Evolutionary conservation across 352 stramenopile genomes (phyloP), one percentile per base, ranked within the genome.

Genomic region (Phytopythium vexans): DNA sequence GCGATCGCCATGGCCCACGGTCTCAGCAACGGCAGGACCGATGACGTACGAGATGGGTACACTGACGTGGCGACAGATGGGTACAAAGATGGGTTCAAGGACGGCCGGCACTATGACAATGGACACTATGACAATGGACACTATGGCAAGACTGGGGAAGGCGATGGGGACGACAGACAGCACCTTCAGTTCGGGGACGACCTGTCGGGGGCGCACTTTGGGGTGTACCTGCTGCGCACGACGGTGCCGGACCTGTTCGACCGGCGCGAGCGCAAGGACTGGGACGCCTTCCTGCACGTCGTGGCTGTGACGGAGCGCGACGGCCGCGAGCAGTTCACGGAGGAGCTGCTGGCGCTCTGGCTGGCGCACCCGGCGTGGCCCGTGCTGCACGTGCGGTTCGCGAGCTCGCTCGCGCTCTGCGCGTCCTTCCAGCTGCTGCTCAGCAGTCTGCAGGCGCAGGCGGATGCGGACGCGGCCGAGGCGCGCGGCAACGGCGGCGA

Each of bases 221-320:
- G 74, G 8, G 58, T 88, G 6, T 87, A 74, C 49, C 47, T 84
- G 40, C 54, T 84, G 8, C 78, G 77, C 54, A 73, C 77, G 3
- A 85, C 74, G 0, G 77, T 87, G 27, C 66, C 72, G 0, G 80
- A 90, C 47, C 67, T 88, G 3, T 90, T 86, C 40, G 54, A 88
- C 40, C 77, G 76, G 27, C 65, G 62, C 33, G 66, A 82, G 46
- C 62, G 47, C n/a, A 90, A 90, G 54, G 62, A 85, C 55, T 90
- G 80, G 80, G 65, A 88, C 49, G 73, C 74, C 16, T 88, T 87
- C 49, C 60, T 90, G 40, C 80, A 90, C 59, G 73, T 90, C 1
- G 80, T 88, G 3, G 75, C 83, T 35, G 62, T 67, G 8, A 53
- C 55, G 10, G 64, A 82, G 36, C 53, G 72, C 11, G 75, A 86